Evolutionary conservation across 139 green algal species (phyloP).

Genomic region (Nannochloris sp.): DNA sequence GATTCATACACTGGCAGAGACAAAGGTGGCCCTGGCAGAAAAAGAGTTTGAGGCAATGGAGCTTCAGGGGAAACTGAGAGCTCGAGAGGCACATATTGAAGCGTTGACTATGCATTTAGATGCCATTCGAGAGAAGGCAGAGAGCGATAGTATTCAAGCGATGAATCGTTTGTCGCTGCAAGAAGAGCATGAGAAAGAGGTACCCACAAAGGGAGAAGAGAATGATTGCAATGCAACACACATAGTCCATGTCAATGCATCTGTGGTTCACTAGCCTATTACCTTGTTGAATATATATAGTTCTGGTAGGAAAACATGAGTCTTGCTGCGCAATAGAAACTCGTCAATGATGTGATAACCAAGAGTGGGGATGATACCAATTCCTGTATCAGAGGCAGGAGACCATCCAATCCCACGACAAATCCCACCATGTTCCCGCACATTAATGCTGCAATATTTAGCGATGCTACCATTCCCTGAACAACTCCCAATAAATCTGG

Average conservation of each 20-base stretch:
- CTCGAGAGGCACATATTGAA: constrained; percentile 3
- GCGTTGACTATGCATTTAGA: constrained; percentile 1
- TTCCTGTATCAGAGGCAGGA: constrained; percentile 19
- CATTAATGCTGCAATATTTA: constrained; percentile 73
- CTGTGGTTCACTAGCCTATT: neutral
- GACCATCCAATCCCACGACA: constrained; percentile 39
- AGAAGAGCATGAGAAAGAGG: too few species aligned
- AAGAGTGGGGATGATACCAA: constrained; percentile 34
- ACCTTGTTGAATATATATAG: neutral
- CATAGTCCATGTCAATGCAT: neutral
- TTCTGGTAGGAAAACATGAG: constrained; percentile 55
- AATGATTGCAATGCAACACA: too few species aligned
- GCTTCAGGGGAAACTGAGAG: constrained; percentile 2
- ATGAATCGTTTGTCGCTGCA: too few species aligned
- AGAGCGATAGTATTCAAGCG: too few species aligned
- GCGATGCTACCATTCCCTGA: constrained; percentile 25
- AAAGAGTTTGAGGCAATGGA: constrained; percentile 15
- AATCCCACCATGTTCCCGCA: constrained; percentile 71
- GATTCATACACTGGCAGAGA: constrained; percentile 2
- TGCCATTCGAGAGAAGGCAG: neutral
- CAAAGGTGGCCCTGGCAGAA: constrained; percentile 7
- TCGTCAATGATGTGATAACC: constrained; percentile 28
- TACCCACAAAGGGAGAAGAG: too few species aligned
- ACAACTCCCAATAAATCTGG: constrained; percentile 30
- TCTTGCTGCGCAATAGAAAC: constrained; percentile 60